These are phyloP conservation scores for Cavenderia fasciculata DNA, from an alignment of 78 protist species.

Conservation along the genomic window DNA sequence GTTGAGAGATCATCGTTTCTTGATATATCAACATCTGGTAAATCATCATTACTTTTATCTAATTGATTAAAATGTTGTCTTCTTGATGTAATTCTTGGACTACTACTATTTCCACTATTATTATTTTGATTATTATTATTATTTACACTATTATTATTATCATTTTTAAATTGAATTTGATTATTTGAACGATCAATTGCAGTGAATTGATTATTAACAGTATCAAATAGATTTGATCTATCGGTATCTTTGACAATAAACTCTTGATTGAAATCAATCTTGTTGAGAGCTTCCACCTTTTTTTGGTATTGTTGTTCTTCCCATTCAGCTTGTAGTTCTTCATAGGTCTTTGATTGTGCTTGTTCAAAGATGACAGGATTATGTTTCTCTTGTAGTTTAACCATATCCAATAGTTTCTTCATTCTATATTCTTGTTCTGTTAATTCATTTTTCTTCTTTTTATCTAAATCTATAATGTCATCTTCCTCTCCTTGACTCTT, in stretches of 20 bases:
- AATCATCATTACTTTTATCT: background rate
- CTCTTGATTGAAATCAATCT: no score
- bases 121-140: background rate
- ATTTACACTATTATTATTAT: background rate
- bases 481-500: background rate
- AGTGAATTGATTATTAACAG: background rate
- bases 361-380: no score
- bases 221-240: background rate
- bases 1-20: slow-evolving; percentile 12
- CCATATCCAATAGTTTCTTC: background rate
- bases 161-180: background rate
- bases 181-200: background rate
- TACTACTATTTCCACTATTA: no score
- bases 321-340: no score
- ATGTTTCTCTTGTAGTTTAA: background rate
- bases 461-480: no score
- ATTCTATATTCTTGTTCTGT: no score
- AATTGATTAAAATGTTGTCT: no score
- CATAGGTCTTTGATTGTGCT: background rate
- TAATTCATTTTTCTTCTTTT: no score
- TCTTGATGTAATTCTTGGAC: no score
- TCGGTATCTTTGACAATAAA: background rate
- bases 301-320: no score
- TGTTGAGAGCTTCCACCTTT: no score
- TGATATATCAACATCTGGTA: background rate